phyloP scores from a whole-genome alignment of 2,329 filamentous ascomycete genomes.

The Aspergillus puulaauensis region DNA sequence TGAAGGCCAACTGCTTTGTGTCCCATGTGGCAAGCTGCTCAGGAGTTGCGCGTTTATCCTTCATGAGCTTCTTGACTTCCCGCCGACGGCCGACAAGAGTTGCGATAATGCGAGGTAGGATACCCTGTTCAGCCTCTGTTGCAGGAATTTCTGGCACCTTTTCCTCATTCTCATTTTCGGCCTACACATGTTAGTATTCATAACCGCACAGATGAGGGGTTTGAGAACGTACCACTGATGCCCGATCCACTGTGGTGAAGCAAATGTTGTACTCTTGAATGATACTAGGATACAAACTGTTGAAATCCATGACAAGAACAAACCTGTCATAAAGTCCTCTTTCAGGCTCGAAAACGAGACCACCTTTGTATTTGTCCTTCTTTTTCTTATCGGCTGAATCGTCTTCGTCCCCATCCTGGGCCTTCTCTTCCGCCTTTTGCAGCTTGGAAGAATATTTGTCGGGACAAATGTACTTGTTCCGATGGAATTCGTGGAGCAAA shows the following conservation, averaged over 20 bases:
- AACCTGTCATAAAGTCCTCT: constrained; percentile 98
- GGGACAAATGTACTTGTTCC: constrained; percentile 96
- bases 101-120: constrained; percentile 86
- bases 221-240: constrained; percentile 59
- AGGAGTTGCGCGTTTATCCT: constrained; percentile 78
- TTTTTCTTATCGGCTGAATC: constrained; percentile 76
- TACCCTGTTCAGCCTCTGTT: constrained; percentile 71
- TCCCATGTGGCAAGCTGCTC: constrained; percentile 95
- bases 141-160: constrained; percentile 82
- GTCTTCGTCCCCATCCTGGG: constrained; percentile 64
- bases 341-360: constrained; percentile 96
- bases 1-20: constrained; percentile 94
- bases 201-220: background rate
- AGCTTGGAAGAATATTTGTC: constrained; percentile 87
- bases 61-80: constrained; percentile 96
- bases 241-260: constrained; percentile 92
- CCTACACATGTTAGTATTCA: constrained; percentile 17
- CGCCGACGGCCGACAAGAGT: constrained; percentile 85
- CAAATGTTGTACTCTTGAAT: constrained; percentile 99
- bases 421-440: constrained; percentile 69
- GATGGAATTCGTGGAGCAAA: constrained; percentile 92
- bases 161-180: constrained; percentile 74
- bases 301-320: constrained; percentile 99
- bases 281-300: constrained; percentile 96
- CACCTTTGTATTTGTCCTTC: constrained; percentile 99